Evolutionary conservation across 495 filamentous ascomycete species (phyloP).

Genomic region (Podospora pseudocomata): DNA sequence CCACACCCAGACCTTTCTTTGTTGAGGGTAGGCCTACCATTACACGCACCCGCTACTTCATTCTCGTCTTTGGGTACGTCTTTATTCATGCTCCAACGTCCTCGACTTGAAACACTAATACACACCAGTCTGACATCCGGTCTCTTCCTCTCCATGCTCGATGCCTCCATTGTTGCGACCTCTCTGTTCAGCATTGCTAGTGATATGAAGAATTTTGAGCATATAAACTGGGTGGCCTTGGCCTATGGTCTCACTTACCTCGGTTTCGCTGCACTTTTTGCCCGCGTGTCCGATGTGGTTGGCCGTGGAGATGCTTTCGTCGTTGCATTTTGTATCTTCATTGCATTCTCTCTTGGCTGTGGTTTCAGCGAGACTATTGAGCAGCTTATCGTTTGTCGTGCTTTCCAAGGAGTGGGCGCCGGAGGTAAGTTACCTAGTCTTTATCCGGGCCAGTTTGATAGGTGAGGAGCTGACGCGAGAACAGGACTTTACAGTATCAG

Average conservation of each 20-base stretch:
- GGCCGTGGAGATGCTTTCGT: conserved; percentile 49
- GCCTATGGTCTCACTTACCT: conserved; percentile 46
- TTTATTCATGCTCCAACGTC: background rate
- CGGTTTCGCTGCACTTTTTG: conserved; percentile 45
- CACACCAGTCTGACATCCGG: conserved; percentile 20
- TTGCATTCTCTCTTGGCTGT: conserved; percentile 53
- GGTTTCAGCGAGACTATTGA: conserved; percentile 43
- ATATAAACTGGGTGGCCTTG: conserved; percentile 47
- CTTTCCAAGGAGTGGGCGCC: conserved; percentile 42
- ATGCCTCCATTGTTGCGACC: conserved; percentile 47
- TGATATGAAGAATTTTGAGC: conserved; percentile 35
- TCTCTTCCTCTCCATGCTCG: conserved; percentile 41
- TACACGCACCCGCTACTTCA: background rate
- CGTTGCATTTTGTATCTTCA: conserved; percentile 48
- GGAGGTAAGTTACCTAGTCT: background rate
- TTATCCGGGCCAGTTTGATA: background rate
- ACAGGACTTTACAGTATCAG: conserved; percentile 44
- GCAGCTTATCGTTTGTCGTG: conserved; percentile 46
- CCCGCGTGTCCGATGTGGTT: conserved; percentile 51
- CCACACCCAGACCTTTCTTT: background rate
- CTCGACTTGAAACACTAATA: background rate
- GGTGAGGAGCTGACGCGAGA: background rate
- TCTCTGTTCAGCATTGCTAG: conserved; percentile 41
- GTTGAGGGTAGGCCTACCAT: background rate
- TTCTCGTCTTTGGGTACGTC: background rate